A percentile compares a stretch with the other conserved stretches of the same genome.
Evolutionary conservation across 805 yeast genomes (phyloP).

Genomic region (Sungouiella thailandica): DNA sequence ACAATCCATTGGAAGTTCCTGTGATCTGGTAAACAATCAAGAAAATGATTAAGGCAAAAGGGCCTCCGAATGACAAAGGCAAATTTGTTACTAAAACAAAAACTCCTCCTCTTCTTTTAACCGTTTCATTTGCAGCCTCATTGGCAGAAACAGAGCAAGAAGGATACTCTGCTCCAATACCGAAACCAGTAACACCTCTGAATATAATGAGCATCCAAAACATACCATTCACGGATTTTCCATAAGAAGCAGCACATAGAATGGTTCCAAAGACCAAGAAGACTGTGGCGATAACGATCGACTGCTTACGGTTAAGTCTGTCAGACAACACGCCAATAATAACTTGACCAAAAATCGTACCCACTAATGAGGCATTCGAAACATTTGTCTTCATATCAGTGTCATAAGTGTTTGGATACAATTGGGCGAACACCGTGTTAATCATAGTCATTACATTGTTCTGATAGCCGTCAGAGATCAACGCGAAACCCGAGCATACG

Average conservation of each 20-base stretch:
- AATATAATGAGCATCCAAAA: conserved; percentile 73
- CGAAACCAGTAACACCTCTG: conserved; percentile 74
- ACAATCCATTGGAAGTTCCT: conserved; percentile 44
- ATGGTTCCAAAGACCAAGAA: conserved; percentile 61
- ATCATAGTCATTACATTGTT: conserved; percentile 70
- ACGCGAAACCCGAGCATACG: conserved; percentile 67
- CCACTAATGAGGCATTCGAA: conserved; percentile 64
- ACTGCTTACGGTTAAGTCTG: conserved; percentile 63
- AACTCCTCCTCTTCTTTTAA: conserved; percentile 58
- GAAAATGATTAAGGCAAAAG: conserved; percentile 65
- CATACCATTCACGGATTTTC: conserved; percentile 54
- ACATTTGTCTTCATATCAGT: conserved; percentile 55
- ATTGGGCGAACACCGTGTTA: conserved; percentile 49
- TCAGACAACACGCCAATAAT: conserved; percentile 60
- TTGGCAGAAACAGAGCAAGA: conserved; percentile 64
- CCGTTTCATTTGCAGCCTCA: conserved; percentile 69
- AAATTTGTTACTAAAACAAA: conserved; percentile 66
- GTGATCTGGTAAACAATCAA: conserved; percentile 63
- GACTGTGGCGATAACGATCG: conserved; percentile 60
- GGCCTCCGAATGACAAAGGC: conserved; percentile 73
- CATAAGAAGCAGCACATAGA: conserved; percentile 69
- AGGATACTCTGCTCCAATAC: conserved; percentile 76
- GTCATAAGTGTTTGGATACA: conserved; percentile 38
- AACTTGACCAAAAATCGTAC: conserved; percentile 70
- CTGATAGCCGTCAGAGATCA: conserved; percentile 75